Evolutionary conservation across 345 rosid genomes (phyloP).

Genomic region (Rubroshorea leprosula): DNA sequence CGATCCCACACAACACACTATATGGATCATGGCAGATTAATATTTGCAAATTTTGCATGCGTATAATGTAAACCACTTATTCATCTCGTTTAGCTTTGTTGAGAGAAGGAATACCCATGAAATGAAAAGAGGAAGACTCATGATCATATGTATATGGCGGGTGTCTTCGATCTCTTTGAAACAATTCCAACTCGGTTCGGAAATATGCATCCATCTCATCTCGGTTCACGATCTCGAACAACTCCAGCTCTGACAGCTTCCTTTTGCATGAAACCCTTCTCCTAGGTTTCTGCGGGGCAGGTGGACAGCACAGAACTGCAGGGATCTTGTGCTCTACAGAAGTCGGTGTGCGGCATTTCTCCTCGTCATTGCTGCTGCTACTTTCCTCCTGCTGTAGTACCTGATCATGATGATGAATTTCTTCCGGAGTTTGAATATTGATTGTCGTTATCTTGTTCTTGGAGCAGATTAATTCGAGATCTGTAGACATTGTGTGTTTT

Average conservation of each 20-base stretch:
- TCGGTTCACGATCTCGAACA: conserved; percentile 25
- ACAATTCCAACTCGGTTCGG: too few species aligned
- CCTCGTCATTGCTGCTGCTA: neutral
- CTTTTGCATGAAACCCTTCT: conserved; percentile 16
- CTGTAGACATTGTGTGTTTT: conserved; percentile 10
- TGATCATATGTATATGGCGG: too few species aligned
- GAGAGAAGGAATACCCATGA: too few species aligned
- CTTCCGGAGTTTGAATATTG: neutral
- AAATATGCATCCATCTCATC: conserved; percentile 20
- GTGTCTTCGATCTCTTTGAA: too few species aligned
- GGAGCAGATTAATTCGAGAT: conserved; percentile 10
- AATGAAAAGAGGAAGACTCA: too few species aligned
- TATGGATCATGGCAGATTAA: too few species aligned
- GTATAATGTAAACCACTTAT: too few species aligned
- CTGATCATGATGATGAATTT: too few species aligned
- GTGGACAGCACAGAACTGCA: conserved; percentile 18
- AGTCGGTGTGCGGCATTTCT: conserved; percentile 24
- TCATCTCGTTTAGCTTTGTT: too few species aligned
- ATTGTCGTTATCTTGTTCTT: conserved; percentile 7
- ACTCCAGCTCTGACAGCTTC: conserved; percentile 15
- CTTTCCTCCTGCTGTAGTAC: too few species aligned
- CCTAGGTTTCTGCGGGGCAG: conserved; percentile 23
- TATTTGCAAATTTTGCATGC: too few species aligned
- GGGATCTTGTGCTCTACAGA: conserved; percentile 25
- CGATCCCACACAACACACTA: too few species aligned